phyloP scores from a whole-genome alignment of 225 moss, liverwort and hornwort species.

The Physcomitrellopsis africana region DNA sequence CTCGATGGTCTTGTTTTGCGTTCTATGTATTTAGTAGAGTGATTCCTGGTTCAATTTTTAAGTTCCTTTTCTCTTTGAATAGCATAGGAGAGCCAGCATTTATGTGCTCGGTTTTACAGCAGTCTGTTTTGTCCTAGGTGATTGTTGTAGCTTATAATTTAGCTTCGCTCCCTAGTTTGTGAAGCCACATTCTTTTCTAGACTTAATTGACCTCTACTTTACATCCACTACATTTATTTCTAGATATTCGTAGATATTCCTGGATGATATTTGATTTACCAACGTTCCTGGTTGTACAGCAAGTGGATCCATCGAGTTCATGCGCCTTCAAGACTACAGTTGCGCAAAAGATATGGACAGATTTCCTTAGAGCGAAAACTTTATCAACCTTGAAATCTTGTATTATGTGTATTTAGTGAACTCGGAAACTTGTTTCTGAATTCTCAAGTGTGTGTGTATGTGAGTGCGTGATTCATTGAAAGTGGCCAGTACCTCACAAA shows the following conservation, averaged over 20 bases:
- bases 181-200: conserved; percentile 8
- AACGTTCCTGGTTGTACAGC: not conserved
- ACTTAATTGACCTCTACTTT: not conserved
- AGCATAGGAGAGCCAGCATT: conserved; percentile 43
- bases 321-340: not conserved
- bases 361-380: not conserved
- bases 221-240: conserved; percentile 2
- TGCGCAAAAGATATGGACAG: not conserved
- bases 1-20: conserved; percentile 44
- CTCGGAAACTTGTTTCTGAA: not conserved
- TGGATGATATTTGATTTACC: not conserved
- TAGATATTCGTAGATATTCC: not conserved
- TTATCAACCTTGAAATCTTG: not conserved
- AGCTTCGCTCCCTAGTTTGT: not conserved
- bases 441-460: not conserved
- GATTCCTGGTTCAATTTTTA: conserved; percentile 40
- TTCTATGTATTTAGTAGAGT: conserved; percentile 50
- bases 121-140: conserved; percentile 40
- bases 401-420: conserved; percentile 14
- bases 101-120: conserved; percentile 32
- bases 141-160: conserved; percentile 23
- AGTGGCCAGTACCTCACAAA: not conserved
- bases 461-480: not conserved
- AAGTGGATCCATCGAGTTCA: conserved; percentile 2
- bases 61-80: conserved; percentile 30